These are phyloP conservation scores for Immersiporthe knoxdaviesiana DNA, from an alignment of 2,329 filamentous ascomycete species.

Conservation along the genomic window DNA sequence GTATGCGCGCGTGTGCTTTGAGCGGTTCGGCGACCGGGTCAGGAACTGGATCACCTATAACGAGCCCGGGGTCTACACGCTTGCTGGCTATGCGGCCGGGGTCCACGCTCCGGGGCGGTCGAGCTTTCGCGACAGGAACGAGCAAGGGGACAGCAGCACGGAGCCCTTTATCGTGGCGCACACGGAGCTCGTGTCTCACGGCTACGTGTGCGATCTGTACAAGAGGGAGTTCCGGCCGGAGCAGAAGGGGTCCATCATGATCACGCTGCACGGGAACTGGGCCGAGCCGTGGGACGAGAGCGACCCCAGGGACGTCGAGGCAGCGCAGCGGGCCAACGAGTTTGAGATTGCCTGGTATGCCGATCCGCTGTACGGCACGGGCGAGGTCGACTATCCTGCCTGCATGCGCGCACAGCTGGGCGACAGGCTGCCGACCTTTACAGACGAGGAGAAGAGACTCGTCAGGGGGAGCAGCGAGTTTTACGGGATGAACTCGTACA, in stretches of 20 bases:
- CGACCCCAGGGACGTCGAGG: slow-evolving; percentile 41
- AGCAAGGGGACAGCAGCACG: slow-evolving; percentile 39
- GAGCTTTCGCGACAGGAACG: slow-evolving; percentile 38
- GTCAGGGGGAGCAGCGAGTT: slow-evolving; percentile 44
- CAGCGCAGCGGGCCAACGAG: slow-evolving; percentile 44
- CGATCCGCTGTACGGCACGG: slow-evolving; percentile 43
- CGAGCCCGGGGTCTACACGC: slow-evolving; percentile 40
- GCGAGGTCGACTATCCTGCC: slow-evolving; percentile 44
- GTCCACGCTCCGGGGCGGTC: slow-evolving; percentile 40
- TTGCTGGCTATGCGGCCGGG: slow-evolving; percentile 42
- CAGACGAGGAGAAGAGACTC: slow-evolving; percentile 43
- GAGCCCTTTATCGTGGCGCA: slow-evolving; percentile 46
- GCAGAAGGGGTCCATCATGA: slow-evolving; percentile 45
- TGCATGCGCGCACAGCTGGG: slow-evolving; percentile 46
- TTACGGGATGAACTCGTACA: slow-evolving; percentile 50
- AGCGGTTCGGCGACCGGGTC: slow-evolving; percentile 59
- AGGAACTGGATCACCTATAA: slow-evolving; percentile 60
- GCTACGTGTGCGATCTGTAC: slow-evolving; percentile 43
- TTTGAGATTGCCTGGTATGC: slow-evolving; percentile 49
- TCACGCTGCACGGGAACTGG: slow-evolving; percentile 48
- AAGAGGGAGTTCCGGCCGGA: slow-evolving; percentile 43
- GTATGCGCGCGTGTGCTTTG: slow-evolving; percentile 62
- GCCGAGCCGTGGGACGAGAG: slow-evolving; percentile 45
- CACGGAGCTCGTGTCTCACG: slow-evolving; percentile 45
- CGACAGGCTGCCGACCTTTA: slow-evolving; percentile 43